Evolutionary conservation across 768 basidiomycete genomes (phyloP).

Genomic region (Mycena belliarum): DNA sequence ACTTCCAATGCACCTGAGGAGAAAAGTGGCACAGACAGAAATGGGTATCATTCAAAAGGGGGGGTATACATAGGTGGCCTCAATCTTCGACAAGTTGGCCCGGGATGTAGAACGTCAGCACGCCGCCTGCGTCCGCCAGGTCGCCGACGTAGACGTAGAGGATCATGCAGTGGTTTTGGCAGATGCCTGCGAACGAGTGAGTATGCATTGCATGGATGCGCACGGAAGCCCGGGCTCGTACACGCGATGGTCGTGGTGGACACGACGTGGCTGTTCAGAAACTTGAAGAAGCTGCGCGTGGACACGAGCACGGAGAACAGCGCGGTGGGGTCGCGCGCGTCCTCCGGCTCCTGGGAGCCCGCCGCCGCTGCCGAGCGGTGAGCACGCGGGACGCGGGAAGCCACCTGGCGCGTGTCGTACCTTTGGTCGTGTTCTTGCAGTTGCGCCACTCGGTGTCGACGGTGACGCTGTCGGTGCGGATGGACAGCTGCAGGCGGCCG

Average conservation of each 20-base stretch:
- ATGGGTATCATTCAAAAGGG: constrained; percentile 12
- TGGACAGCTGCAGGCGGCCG: constrained; percentile 54
- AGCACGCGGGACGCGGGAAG: too few species aligned
- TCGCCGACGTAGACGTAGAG: constrained; percentile 90
- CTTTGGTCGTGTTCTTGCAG: constrained; percentile 65
- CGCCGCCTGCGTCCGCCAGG: constrained; percentile 74
- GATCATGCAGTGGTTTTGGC: constrained; percentile 81
- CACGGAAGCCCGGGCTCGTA: too few species aligned
- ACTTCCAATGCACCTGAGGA: too few species aligned
- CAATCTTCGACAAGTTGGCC: constrained; percentile 30
- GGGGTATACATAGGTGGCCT: constrained; percentile 1
- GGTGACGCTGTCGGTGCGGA: constrained; percentile 71
- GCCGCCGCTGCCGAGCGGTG: constrained; percentile 28
- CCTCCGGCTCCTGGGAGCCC: constrained; percentile 33
- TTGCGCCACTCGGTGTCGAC: constrained; percentile 80
- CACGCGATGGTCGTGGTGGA: constrained; percentile 86
- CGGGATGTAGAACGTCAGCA: constrained; percentile 87
- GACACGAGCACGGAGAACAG: constrained; percentile 70
- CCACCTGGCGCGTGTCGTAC: constrained; percentile 28
- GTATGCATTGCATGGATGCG: too few species aligned
- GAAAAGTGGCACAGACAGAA: too few species aligned
- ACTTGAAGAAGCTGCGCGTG: constrained; percentile 75
- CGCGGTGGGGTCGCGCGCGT: constrained; percentile 53
- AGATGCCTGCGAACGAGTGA: too few species aligned
- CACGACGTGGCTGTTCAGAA: constrained; percentile 77